A percentile compares a stretch with the other conserved stretches of the same genome.
Conservation (phyloP, 2,329 filamentous ascomycete species). For the Xylaria sp. region DNA sequence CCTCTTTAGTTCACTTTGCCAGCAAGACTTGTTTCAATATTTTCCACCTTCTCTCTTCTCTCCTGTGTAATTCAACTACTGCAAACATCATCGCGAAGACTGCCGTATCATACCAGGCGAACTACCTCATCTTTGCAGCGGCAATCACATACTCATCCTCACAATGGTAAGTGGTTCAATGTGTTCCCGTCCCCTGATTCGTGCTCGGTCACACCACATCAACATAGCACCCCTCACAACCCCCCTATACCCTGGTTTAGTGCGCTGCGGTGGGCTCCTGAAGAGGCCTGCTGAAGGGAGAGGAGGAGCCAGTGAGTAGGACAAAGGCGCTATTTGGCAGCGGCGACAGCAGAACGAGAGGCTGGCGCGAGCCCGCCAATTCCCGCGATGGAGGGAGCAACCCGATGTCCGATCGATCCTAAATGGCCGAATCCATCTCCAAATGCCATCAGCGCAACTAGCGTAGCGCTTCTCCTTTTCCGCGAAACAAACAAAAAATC, state of each 20-base stretch:
- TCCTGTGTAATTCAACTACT: constrained; percentile 37
- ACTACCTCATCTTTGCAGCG: constrained; percentile 20
- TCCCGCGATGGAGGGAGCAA: constrained; percentile 19
- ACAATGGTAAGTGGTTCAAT: constrained; percentile 46
- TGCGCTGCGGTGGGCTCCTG: constrained; percentile 35
- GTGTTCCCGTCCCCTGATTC: constrained; percentile 29
- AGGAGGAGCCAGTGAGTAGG: constrained; percentile 39
- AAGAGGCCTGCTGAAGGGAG: constrained; percentile 23
- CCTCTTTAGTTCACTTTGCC: constrained; percentile 38
- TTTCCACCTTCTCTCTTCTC: constrained; percentile 28
- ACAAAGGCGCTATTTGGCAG: constrained; percentile 19
- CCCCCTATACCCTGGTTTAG: constrained; percentile 48
- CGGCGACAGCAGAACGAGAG: constrained; percentile 23
- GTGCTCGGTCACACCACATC: constrained; percentile 34
- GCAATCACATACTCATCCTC: constrained; percentile 13
- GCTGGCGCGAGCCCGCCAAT: constrained; percentile 33
- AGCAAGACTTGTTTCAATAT: constrained; percentile 36
- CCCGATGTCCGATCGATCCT: constrained; percentile 27
- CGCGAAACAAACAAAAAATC: constrained; percentile 15
- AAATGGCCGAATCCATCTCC: constrained; percentile 20
- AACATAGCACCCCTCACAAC: constrained; percentile 46
- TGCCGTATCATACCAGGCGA: constrained; percentile 26
- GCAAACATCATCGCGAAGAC: constrained; percentile 45
- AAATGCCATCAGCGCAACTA: constrained; percentile 27
- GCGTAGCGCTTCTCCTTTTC: constrained; percentile 11